Conservation (phyloP, 176 grass and related monocot species). For the Dactylis glomerata region DNA sequence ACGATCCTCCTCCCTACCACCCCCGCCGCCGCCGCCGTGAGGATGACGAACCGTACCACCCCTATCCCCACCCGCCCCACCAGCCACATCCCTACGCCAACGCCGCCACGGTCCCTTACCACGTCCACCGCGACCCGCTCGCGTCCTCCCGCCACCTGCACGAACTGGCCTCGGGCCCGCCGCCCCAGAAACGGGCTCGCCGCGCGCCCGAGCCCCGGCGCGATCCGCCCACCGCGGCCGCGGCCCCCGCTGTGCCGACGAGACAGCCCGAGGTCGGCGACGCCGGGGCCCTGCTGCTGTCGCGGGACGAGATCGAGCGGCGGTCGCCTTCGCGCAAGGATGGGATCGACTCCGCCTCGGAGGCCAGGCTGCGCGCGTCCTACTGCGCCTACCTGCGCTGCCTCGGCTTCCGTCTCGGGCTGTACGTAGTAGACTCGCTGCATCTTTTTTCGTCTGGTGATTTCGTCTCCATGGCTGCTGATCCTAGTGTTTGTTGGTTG, state of each 20-base stretch:
- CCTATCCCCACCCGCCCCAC: not conserved
- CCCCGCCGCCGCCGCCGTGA: slow-evolving; percentile 27
- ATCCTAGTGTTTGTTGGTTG: slow-evolving; percentile 1
- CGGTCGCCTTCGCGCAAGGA: slow-evolving; percentile 61
- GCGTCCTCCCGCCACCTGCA: slow-evolving; percentile 15
- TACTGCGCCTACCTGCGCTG: slow-evolving; percentile 62
- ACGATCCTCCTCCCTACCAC: not conserved
- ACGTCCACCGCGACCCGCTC: not conserved
- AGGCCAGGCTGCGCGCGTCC: slow-evolving; percentile 56
- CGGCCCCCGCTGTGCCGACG: not conserved
- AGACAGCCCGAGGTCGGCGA: not conserved
- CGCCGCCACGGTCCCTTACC: not conserved
- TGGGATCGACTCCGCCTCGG: slow-evolving; percentile 54
- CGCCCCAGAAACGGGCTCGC: slow-evolving; percentile 35
- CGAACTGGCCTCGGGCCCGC: not conserved
- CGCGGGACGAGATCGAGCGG: slow-evolving; percentile 63
- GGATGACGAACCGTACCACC: not conserved
- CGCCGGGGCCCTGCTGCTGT: slow-evolving; percentile 27
- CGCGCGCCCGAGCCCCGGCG: not conserved
- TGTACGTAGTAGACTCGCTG: slow-evolving; percentile 47
- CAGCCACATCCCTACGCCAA: not conserved
- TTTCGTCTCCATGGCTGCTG: not conserved
- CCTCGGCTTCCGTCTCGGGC: slow-evolving; percentile 46
- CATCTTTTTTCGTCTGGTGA: not conserved
- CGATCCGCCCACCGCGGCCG: not conserved